Evolutionary conservation across 805 yeast genomes (phyloP).

Genomic region (Diddensiella transvaalensis): DNA sequence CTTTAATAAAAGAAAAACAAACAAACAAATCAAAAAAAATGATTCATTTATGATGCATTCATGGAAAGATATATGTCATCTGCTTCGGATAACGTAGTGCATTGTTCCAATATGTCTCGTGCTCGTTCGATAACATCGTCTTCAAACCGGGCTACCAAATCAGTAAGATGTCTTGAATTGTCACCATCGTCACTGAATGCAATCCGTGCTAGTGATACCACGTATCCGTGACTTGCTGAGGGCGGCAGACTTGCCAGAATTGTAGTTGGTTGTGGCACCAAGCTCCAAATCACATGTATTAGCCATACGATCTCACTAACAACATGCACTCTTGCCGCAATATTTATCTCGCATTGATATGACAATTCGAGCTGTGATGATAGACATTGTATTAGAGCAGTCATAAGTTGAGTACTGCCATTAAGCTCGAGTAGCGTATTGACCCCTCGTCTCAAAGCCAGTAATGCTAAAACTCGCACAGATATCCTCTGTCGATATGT

Average conservation of each 20-base stretch:
- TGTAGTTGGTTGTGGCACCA: slow-evolving; percentile 10
- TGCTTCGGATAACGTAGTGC: slow-evolving; percentile 73
- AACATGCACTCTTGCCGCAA: slow-evolving; percentile 3
- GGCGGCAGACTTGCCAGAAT: slow-evolving; percentile 10
- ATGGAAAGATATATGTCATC: slow-evolving; percentile 69
- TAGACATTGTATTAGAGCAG: slow-evolving; percentile 11
- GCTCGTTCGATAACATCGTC: slow-evolving; percentile 64
- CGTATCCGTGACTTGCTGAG: slow-evolving; percentile 21
- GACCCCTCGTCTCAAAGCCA: slow-evolving; percentile 9
- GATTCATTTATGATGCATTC: slow-evolving; percentile 22
- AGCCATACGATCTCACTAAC: slow-evolving; percentile 16
- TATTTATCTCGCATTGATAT: slow-evolving; percentile 6
- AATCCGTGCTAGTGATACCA: slow-evolving; percentile 28
- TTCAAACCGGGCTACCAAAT: slow-evolving; percentile 53
- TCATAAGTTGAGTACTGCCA: neutral
- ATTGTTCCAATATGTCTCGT: slow-evolving; percentile 62
- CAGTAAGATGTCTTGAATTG: slow-evolving; percentile 12
- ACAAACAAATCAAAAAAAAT: neutral
- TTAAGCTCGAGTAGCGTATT: slow-evolving; percentile 2
- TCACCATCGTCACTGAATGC: slow-evolving; percentile 25
- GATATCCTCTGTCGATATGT: neutral
- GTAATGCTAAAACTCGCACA: slow-evolving; percentile 5
- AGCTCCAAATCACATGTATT: slow-evolving; percentile 18
- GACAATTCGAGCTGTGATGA: slow-evolving; percentile 12
- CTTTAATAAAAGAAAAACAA: no score